Conservation (phyloP, 2,329 filamentous ascomycete genomes). For the Pleomassaria siparia region DNA sequence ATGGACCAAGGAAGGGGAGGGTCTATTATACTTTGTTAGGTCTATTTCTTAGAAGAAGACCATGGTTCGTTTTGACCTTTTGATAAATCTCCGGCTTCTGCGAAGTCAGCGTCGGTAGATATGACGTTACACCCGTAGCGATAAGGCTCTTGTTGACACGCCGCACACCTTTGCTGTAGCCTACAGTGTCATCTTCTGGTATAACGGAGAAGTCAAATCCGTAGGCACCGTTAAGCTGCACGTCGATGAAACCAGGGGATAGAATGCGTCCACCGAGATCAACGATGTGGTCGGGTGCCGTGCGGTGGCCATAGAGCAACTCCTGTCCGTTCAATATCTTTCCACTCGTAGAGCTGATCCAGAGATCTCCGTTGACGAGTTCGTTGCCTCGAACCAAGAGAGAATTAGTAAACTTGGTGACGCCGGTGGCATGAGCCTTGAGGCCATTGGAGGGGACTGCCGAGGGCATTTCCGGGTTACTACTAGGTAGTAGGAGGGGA, state of each 20-base stretch:
- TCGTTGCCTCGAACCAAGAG: slow-evolving; percentile 68
- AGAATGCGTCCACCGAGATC: slow-evolving; percentile 82
- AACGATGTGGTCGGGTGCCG: slow-evolving; percentile 71
- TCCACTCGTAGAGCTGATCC: slow-evolving; percentile 79
- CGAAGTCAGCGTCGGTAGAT: slow-evolving; percentile 82
- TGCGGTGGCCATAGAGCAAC: slow-evolving; percentile 66
- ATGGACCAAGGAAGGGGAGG: slow-evolving; percentile 76
- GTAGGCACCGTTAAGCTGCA: slow-evolving; percentile 88
- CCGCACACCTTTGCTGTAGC: slow-evolving; percentile 72
- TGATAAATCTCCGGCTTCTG: slow-evolving; percentile 81
- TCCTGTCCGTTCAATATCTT: slow-evolving; percentile 75
- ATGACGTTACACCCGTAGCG: slow-evolving; percentile 82
- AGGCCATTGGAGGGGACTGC: slow-evolving; percentile 35
- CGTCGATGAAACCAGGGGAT: slow-evolving; percentile 84
- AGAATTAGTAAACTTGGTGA: slow-evolving; percentile 91
- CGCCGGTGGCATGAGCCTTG: slow-evolving; percentile 45
- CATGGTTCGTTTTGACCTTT: slow-evolving; percentile 51
- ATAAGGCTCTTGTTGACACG: slow-evolving; percentile 72
- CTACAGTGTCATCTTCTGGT: slow-evolving; percentile 58
- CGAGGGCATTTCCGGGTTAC: slow-evolving; percentile 44
- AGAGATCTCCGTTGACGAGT: slow-evolving; percentile 78
- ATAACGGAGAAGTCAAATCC: slow-evolving; percentile 89
- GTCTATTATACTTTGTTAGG: slow-evolving; percentile 49
- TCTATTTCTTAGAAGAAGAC: neutral
- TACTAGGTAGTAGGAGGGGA: neutral